These are phyloP conservation scores for Colletotrichum orbiculare DNA, from an alignment of 2,329 filamentous ascomycete genomes.

Conservation along the genomic window DNA sequence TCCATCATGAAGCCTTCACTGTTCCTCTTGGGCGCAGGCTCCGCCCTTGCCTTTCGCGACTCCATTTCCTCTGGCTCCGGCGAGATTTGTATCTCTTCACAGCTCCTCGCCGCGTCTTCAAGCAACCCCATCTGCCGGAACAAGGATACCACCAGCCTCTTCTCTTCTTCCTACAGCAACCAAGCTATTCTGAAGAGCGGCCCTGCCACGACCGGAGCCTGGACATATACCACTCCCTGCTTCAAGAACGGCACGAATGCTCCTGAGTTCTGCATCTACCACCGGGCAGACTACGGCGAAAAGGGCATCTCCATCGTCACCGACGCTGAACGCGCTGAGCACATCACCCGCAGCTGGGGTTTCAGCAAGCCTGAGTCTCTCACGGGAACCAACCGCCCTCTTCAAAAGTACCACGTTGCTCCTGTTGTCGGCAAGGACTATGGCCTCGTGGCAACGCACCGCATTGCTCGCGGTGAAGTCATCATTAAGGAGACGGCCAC, in stretches of 20 bases:
- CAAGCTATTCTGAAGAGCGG: constrained; percentile 16
- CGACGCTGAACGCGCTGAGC: constrained; percentile 45
- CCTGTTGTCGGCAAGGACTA: constrained; percentile 58
- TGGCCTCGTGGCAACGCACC: constrained; percentile 49
- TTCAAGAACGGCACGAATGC: constrained; percentile 33
- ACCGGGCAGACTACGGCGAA: constrained; percentile 48
- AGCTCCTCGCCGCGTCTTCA: constrained; percentile 33
- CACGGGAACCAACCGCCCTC: constrained; percentile 40
- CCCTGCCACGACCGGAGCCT: constrained; percentile 4
- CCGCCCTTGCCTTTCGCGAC: constrained; percentile 31
- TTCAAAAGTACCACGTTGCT: constrained; percentile 46
- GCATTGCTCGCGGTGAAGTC: constrained; percentile 49
- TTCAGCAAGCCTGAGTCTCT: constrained; percentile 42
- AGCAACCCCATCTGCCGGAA: constrained; percentile 34
- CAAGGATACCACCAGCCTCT: constrained; percentile 38
- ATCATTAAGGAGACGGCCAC: constrained; percentile 53
- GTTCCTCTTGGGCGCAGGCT: constrained; percentile 13
- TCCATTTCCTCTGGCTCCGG: constrained; percentile 32
- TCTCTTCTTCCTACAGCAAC: constrained; percentile 6
- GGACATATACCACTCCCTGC: constrained; percentile 29
- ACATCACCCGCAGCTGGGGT: constrained; percentile 42
- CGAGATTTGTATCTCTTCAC: constrained; percentile 36
- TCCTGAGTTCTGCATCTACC: constrained; percentile 48
- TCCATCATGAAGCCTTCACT: constrained; percentile 32
- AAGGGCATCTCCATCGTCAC: constrained; percentile 54